Conservation (phyloP, 164 flowering plant species). For the Brasenia schreberi region DNA sequence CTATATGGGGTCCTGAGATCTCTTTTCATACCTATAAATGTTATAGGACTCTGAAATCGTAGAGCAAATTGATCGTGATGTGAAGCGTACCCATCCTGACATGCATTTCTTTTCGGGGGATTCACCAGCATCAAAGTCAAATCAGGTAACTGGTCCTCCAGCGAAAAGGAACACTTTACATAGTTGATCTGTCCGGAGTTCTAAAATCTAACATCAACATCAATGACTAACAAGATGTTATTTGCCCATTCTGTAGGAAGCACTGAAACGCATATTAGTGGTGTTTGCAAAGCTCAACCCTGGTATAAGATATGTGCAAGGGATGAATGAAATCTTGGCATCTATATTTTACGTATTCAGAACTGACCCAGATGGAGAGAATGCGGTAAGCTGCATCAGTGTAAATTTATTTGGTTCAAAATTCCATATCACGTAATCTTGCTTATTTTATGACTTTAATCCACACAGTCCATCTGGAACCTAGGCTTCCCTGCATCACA, state of each 20-base stretch:
- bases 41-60: conserved; percentile 81
- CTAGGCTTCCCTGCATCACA: neutral
- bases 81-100: conserved; percentile 95
- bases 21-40: neutral
- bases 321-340: conserved; percentile 98
- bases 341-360: conserved; percentile 80
- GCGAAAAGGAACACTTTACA: neutral
- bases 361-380: conserved; percentile 80
- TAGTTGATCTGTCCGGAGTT: neutral
- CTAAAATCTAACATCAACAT: neutral
- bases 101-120: conserved; percentile 89
- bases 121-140: conserved; percentile 49
- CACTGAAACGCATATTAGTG: conserved; percentile 65
- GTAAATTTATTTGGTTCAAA: neutral
- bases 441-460: neutral
- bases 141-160: conserved; percentile 43
- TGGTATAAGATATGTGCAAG: conserved; percentile 96
- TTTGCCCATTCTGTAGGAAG: conserved; percentile 41
- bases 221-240: neutral
- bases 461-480: neutral
- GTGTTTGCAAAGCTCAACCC: conserved; percentile 96
- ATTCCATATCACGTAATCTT: neutral
- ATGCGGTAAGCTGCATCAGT: conserved; percentile 42
- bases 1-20: neutral
- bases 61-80: conserved; percentile 98